These are phyloP conservation scores for Rhinocladiella mackenziei DNA, from an alignment of 2,329 filamentous ascomycete species.

Conservation along the genomic window DNA sequence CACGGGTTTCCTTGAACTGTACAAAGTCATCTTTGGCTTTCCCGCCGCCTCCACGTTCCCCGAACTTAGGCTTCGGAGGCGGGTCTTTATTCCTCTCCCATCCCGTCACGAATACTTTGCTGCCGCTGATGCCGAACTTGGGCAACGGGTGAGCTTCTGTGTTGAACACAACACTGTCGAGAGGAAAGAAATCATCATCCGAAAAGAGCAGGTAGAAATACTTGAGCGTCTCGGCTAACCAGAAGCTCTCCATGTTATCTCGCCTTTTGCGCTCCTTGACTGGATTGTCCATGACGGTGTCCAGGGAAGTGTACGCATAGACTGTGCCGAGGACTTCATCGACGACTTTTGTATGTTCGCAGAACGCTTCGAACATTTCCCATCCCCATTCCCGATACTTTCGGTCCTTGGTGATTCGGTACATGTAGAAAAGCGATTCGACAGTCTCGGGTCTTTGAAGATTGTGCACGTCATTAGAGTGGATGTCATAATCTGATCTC, in stretches of 20 bases:
- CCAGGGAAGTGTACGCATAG: slow-evolving; percentile 27
- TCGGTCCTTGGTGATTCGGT: slow-evolving; percentile 87
- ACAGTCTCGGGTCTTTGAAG: slow-evolving; percentile 92
- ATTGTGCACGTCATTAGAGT: slow-evolving; percentile 82
- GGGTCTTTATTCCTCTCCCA: slow-evolving; percentile 51
- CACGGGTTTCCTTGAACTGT: slow-evolving; percentile 1
- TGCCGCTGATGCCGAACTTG: slow-evolving; percentile 67
- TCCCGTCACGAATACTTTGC: slow-evolving; percentile 70
- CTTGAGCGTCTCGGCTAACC: slow-evolving; percentile 96
- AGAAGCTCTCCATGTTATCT: slow-evolving; percentile 99
- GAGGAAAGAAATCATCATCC: slow-evolving; percentile 43
- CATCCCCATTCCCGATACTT: slow-evolving; percentile 95
- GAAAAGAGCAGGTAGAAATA: slow-evolving; percentile 97
- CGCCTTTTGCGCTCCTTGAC: slow-evolving; percentile 20
- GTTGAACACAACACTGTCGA: slow-evolving; percentile 87
- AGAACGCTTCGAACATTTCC: slow-evolving; percentile 94
- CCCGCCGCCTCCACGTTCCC: neutral
- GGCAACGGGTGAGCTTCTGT: slow-evolving; percentile 93
- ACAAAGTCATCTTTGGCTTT: slow-evolving; percentile 1
- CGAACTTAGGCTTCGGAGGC: neutral
- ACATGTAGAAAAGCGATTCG: slow-evolving; percentile 98
- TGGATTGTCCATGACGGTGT: slow-evolving; percentile 23
- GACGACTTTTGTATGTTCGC: slow-evolving; percentile 75
- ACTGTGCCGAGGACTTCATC: slow-evolving; percentile 50
- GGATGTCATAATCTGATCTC: slow-evolving; percentile 75